Evolutionary conservation across 768 basidiomycete species (phyloP).

Genomic region (Suillus weaverae): DNA sequence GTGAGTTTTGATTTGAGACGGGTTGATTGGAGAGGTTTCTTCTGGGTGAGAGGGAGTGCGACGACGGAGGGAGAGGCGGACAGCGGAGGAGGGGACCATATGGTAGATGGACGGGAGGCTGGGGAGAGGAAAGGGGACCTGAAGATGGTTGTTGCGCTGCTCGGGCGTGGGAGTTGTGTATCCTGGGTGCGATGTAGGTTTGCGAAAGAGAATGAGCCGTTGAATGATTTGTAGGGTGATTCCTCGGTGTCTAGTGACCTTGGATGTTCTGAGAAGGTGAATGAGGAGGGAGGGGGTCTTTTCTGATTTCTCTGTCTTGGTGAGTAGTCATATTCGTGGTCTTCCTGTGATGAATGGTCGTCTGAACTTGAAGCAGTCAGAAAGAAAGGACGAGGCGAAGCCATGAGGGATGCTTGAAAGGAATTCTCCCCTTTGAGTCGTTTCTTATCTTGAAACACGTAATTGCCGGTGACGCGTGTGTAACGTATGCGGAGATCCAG

Average conservation of each 20-base stretch:
- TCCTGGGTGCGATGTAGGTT: slow-evolving; percentile 32
- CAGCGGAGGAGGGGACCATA: slow-evolving; percentile 58
- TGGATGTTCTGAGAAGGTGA: slow-evolving; percentile 17
- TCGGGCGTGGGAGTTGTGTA: slow-evolving; percentile 40
- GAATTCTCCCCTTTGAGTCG: neutral
- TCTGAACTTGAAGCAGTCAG: slow-evolving; percentile 25
- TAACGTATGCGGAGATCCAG: neutral
- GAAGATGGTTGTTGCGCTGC: slow-evolving; percentile 50
- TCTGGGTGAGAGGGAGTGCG: slow-evolving; percentile 39
- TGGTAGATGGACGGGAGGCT: slow-evolving; percentile 58
- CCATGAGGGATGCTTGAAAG: slow-evolving; percentile 10
- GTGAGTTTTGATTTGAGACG: slow-evolving; percentile 53
- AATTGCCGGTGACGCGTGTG: neutral
- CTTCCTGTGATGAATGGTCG: slow-evolving; percentile 20
- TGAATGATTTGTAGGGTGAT: slow-evolving; percentile 40
- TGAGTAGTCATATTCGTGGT: slow-evolving; percentile 30
- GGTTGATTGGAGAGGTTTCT: slow-evolving; percentile 41
- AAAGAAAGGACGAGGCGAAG: slow-evolving; percentile 41
- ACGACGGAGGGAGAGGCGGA: slow-evolving; percentile 29
- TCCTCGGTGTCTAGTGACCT: slow-evolving; percentile 12
- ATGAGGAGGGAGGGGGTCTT: slow-evolving; percentile 42
- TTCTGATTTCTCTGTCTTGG: slow-evolving; percentile 11
- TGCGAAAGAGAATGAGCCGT: slow-evolving; percentile 24
- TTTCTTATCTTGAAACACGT: slow-evolving; percentile 3
- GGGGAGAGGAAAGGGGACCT: slow-evolving; percentile 71